These are phyloP conservation scores for Saccharum officinarum DNA, from an alignment of 176 grass and related monocot species.

Conservation along the genomic window DNA sequence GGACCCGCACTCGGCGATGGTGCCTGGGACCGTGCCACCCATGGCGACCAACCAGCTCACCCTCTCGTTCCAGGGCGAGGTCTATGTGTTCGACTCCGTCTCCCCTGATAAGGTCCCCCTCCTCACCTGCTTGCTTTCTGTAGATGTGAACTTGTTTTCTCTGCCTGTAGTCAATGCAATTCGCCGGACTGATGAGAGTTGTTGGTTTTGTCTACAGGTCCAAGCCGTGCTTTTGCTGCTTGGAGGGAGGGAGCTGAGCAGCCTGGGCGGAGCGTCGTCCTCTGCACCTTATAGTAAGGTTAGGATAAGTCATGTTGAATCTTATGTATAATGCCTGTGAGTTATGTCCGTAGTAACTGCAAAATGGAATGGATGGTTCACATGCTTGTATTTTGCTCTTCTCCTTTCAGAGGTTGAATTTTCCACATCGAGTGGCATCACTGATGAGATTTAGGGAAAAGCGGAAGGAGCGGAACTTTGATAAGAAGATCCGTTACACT, in stretches of 20 bases:
- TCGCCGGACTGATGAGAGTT: neutral
- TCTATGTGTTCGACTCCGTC: slow-evolving; percentile 96
- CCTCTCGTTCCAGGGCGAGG: slow-evolving; percentile 95
- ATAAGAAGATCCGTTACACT: slow-evolving; percentile 96
- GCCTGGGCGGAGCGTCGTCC: slow-evolving; percentile 49
- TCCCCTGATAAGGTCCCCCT: slow-evolving; percentile 85
- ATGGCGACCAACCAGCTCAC: slow-evolving; percentile 74
- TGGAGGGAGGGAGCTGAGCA: slow-evolving; percentile 83
- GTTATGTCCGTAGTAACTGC: neutral
- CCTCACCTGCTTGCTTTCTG: neutral
- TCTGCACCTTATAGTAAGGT: slow-evolving; percentile 82
- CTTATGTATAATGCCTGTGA: neutral
- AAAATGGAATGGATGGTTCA: slow-evolving; percentile 25
- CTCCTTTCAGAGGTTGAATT: slow-evolving; percentile 75
- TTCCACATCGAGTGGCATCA: slow-evolving; percentile 91
- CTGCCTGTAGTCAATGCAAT: neutral
- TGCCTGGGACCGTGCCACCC: slow-evolving; percentile 31
- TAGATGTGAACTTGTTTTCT: neutral
- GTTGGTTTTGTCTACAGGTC: slow-evolving; percentile 48
- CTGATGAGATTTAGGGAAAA: slow-evolving; percentile 98
- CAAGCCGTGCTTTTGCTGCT: slow-evolving; percentile 95
- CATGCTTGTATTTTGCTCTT: slow-evolving; percentile 7
- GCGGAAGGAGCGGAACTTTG: slow-evolving; percentile 95
- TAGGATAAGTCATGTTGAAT: slow-evolving; percentile 11
- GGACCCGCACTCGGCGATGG: slow-evolving; percentile 49